Conservation (phyloP, 768 basidiomycete genomes). For the Calvatia gigantea region DNA sequence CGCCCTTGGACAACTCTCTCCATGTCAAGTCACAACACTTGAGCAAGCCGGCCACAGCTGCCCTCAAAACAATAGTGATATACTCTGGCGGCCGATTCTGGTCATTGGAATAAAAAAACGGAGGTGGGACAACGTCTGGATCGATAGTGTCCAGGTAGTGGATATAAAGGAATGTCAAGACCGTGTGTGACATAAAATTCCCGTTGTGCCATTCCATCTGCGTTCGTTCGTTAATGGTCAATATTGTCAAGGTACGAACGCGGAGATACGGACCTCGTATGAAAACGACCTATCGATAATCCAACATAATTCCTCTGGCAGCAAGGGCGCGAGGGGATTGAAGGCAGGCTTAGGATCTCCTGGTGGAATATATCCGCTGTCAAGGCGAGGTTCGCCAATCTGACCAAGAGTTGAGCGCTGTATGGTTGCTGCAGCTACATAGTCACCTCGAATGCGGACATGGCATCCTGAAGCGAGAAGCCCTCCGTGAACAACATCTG, state of each 20-base stretch:
- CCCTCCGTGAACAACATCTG: constrained; percentile 63
- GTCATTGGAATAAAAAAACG: constrained; percentile 27
- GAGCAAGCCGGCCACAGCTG: constrained; percentile 62
- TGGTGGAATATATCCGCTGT: constrained; percentile 63
- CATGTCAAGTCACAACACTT: constrained; percentile 83
- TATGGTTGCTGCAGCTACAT: not conserved
- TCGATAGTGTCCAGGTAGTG: constrained; percentile 62
- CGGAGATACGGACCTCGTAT: constrained; percentile 59
- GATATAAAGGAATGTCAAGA: constrained; percentile 75
- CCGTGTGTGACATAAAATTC: constrained; percentile 80
- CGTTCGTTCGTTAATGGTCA: constrained; percentile 15
- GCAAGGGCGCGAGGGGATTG: constrained; percentile 56
- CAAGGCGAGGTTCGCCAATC: constrained; percentile 90
- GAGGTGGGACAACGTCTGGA: constrained; percentile 41
- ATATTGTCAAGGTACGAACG: constrained; percentile 3
- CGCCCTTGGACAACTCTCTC: constrained; percentile 75
- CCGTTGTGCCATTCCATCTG: constrained; percentile 91
- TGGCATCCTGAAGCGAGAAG: constrained; percentile 82
- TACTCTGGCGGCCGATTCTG: constrained; percentile 55
- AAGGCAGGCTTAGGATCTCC: constrained; percentile 48
- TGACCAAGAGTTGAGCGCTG: constrained; percentile 26
- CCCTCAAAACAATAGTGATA: constrained; percentile 63
- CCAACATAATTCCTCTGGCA: constrained; percentile 85
- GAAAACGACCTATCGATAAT: constrained; percentile 76
- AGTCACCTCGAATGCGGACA: constrained; percentile 85